Percentiles rank a stretch among this genome's conserved stretches.
phyloP scores from a whole-genome alignment of 2,329 filamentous ascomycete species.

The Trichoderma aggressivum region DNA sequence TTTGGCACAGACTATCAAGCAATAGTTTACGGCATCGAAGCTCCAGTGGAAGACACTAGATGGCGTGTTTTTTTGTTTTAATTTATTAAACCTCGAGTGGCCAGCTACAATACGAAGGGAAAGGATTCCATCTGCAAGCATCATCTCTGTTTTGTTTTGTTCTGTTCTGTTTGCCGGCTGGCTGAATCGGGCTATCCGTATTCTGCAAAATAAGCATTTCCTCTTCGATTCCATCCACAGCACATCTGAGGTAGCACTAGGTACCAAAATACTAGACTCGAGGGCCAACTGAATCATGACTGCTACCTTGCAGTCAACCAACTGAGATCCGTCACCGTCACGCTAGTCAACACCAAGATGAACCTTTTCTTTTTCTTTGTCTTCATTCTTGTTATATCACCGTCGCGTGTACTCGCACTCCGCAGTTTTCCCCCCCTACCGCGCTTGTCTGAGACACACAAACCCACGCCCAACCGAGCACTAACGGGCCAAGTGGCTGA shows the following conservation, averaged over 20 bases:
- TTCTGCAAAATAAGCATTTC: background rate
- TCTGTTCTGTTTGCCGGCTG: background rate
- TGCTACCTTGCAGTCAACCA: background rate
- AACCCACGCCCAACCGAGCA: background rate
- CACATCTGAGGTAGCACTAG: background rate
- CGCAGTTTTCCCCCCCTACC: background rate
- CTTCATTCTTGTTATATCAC: background rate
- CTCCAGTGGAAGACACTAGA: background rate
- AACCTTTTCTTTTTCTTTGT: background rate
- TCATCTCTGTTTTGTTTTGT: background rate
- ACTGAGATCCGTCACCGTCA: constrained; percentile 3
- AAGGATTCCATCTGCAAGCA: background rate
- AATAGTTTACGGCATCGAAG: background rate
- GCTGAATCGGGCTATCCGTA: background rate
- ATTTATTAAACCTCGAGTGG: background rate
- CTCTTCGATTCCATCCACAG: background rate
- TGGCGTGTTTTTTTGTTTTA: background rate
- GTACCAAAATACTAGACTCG: background rate
- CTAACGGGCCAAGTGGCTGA: background rate
- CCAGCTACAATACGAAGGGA: background rate
- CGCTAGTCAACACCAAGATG: background rate
- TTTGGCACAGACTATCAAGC: background rate
- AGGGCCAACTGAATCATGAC: background rate
- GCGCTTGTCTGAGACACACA: background rate
- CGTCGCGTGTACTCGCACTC: background rate